A percentile compares a stretch with the other conserved stretches of the same genome.
Conservation (phyloP, 352 stramenopile genomes). For the Phytophthora colocasiae region DNA sequence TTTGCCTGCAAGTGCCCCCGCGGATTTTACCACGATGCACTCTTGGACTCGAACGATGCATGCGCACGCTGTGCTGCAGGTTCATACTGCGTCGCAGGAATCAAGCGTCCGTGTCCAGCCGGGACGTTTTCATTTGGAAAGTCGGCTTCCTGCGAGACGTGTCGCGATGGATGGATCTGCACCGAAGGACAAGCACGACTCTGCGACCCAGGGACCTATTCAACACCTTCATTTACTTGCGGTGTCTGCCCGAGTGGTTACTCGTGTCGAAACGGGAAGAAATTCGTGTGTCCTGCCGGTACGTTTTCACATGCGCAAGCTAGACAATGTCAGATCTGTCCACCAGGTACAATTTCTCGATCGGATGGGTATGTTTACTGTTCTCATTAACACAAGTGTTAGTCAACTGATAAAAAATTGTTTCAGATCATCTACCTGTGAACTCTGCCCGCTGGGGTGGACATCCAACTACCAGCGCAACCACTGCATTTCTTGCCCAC, state of each 20-base stretch:
- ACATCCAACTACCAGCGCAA: conserved; percentile 68
- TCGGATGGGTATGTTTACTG: conserved; percentile 43
- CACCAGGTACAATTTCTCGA: conserved; percentile 59
- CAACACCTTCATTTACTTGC: conserved; percentile 45
- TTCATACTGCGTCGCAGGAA: conserved; percentile 64
- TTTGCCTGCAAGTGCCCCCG: conserved; percentile 64
- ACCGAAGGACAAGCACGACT: conserved; percentile 56
- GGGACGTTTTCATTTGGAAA: conserved; percentile 72
- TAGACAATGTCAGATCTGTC: conserved; percentile 64
- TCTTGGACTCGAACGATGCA: conserved; percentile 12
- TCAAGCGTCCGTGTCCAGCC: conserved; percentile 53
- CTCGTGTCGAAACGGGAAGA: conserved; percentile 69
- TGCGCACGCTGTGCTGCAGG: conserved; percentile 66
- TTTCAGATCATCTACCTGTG: conserved; percentile 45
- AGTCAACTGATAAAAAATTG: neutral
- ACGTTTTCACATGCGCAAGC: conserved; percentile 52
- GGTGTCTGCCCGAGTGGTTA: conserved; percentile 54
- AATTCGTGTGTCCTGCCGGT: conserved; percentile 43
- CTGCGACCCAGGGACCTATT: conserved; percentile 65
- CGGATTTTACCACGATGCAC: conserved; percentile 59
- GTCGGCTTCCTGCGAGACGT: conserved; percentile 53
- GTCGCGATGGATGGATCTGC: conserved; percentile 73
- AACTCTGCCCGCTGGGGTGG: conserved; percentile 46
- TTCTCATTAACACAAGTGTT: neutral
- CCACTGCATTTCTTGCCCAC: conserved; percentile 54